Evolutionary conservation across 106 monocot genomes (phyloP).

Genomic region (Dioscorea alata): DNA sequence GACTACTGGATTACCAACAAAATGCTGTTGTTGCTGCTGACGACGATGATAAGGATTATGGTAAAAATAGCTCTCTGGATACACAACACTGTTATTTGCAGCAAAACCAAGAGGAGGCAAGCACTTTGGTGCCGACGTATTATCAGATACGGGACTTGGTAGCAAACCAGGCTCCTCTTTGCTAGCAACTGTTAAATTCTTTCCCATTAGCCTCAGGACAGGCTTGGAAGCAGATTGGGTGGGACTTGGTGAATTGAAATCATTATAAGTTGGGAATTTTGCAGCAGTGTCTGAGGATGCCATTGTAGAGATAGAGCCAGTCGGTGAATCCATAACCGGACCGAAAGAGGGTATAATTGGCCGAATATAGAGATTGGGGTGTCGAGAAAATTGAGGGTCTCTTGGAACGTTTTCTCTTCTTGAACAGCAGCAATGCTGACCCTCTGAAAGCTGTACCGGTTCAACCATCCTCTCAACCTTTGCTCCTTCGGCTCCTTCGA

Average conservation of each 20-base stretch:
- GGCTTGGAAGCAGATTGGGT: slow-evolving; percentile 27
- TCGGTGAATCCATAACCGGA: slow-evolving; percentile 1
- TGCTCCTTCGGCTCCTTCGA: not conserved
- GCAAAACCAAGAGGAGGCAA: slow-evolving; percentile 12
- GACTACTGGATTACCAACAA: not conserved
- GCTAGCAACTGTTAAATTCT: slow-evolving; percentile 50
- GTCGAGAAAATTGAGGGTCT: slow-evolving; percentile 8
- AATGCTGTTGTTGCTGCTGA: slow-evolving; percentile 5
- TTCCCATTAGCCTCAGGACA: slow-evolving; percentile 73
- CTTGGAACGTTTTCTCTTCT: slow-evolving; percentile 25
- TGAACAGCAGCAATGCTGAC: slow-evolving; percentile 34
- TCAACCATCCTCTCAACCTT: slow-evolving; percentile 1
- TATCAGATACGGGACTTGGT: slow-evolving; percentile 9
- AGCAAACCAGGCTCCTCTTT: slow-evolving; percentile 28
- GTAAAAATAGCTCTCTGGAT: slow-evolving; percentile 7
- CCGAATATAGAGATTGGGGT: slow-evolving; percentile 13
- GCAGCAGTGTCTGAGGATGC: slow-evolving; percentile 5
- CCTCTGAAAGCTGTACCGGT: slow-evolving; percentile 3
- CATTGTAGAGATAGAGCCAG: not conserved
- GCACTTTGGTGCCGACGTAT: not conserved
- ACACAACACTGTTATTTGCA: not conserved
- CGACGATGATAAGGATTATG: slow-evolving; percentile 17
- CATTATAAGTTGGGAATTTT: slow-evolving; percentile 2
- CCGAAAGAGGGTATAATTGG: slow-evolving; percentile 14
- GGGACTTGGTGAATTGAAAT: slow-evolving; percentile 19